Evolutionary conservation across 192 early-diverging fungal species (phyloP).

Genomic region (Umbelopsis isabellina): DNA sequence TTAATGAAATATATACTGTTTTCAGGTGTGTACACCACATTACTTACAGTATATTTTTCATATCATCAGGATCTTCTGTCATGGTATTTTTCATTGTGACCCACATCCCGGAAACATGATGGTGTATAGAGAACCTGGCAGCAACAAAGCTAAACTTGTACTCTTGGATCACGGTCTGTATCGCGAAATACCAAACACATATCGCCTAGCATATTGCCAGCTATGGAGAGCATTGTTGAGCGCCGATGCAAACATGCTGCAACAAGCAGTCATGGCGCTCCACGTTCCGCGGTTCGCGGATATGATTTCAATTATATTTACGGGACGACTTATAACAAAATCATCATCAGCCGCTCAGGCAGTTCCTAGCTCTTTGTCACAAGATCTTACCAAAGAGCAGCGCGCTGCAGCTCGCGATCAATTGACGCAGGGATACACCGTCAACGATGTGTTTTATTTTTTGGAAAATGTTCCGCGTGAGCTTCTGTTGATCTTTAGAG

Average conservation of each 20-base stretch:
- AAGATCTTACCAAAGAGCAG: conserved; percentile 45
- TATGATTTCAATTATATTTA: conserved; percentile 53
- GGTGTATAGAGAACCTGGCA: conserved; percentile 29
- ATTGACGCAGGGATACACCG: conserved; percentile 39
- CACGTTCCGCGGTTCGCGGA: conserved; percentile 44
- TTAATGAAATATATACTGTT: too few relatives aligned
- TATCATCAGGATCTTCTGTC: conserved; percentile 24
- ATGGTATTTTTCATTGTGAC: conserved; percentile 25
- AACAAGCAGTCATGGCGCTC: conserved; percentile 30
- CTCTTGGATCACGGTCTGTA: conserved; percentile 57
- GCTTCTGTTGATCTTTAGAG: conserved; percentile 56
- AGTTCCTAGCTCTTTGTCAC: background rate
- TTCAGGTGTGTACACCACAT: background rate
- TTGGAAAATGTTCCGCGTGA: conserved; percentile 55
- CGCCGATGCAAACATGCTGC: conserved; percentile 43
- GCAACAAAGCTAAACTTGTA: conserved; percentile 42
- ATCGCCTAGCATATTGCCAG: conserved; percentile 52
- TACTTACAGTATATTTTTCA: background rate
- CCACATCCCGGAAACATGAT: conserved; percentile 39
- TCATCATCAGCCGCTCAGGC: background rate
- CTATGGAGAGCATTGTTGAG: conserved; percentile 54
- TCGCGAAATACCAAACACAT: conserved; percentile 46
- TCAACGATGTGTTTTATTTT: conserved; percentile 55
- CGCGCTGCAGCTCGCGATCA: conserved; percentile 31
- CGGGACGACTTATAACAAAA: conserved; percentile 36